Evolutionary conservation across 805 yeast species (phyloP).

Genomic region (Ogataea zsoltii): DNA sequence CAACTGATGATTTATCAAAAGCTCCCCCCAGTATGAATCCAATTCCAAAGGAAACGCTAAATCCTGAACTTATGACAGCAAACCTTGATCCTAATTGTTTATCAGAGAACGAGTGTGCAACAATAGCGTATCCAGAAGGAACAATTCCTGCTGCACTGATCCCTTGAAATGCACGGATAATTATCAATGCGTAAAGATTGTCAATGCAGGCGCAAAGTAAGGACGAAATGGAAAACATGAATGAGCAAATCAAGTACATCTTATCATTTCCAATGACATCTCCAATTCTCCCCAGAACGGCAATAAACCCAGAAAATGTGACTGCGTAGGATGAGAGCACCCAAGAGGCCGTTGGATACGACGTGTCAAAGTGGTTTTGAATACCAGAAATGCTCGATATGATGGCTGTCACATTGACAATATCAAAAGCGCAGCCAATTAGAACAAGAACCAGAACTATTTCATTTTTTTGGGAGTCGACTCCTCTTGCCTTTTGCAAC

Average conservation of each 20-base stretch:
- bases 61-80: conserved; percentile 13
- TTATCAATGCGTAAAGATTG: conserved; percentile 37
- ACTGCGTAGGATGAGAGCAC: conserved; percentile 43
- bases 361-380: conserved; percentile 40
- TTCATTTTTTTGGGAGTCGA: conserved; percentile 5
- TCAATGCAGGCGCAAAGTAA: conserved; percentile 39
- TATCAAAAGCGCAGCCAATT: conserved; percentile 25
- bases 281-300: conserved; percentile 41
- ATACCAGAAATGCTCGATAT: conserved; percentile 22
- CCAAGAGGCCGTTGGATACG: conserved; percentile 41
- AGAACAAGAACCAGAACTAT: conserved; percentile 14
- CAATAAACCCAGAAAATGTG: conserved; percentile 44
- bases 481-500: too few species aligned
- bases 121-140: conserved; percentile 30
- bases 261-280: conserved; percentile 42
- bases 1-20: conserved; percentile 36
- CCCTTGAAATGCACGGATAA: conserved; percentile 48
- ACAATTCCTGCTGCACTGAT: conserved; percentile 42
- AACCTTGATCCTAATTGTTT: conserved; percentile 31
- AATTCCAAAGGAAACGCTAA: conserved; percentile 36
- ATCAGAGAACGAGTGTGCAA: conserved; percentile 33
- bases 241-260: conserved; percentile 26
- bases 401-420: conserved; percentile 28
- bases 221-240: conserved; percentile 23
- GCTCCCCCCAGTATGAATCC: conserved; percentile 48